Conservation (phyloP, 148 eudicot genomes). For the Rhododendron williamsianum region DNA sequence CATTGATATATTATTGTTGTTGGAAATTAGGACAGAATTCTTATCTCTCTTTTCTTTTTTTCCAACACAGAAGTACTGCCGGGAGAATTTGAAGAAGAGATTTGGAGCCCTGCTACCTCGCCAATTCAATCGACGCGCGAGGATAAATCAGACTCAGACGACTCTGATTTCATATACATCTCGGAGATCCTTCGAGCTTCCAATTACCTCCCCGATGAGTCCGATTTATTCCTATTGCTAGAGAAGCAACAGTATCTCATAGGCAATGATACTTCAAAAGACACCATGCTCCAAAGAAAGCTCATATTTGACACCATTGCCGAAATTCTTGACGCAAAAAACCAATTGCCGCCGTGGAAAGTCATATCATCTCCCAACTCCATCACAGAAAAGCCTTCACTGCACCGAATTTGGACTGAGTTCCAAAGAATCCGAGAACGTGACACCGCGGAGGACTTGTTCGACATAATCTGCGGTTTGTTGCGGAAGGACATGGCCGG, state of each 20-base stretch:
- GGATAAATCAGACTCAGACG: slow-evolving; percentile 38
- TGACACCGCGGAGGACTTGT: slow-evolving; percentile 45
- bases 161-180: slow-evolving; percentile 57
- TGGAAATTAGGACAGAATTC: not conserved
- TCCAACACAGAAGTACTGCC: slow-evolving; percentile 35
- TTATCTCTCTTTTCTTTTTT: not conserved
- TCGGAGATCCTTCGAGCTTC: slow-evolving; percentile 67
- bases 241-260: slow-evolving; percentile 66
- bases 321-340: slow-evolving; percentile 59
- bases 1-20: not conserved
- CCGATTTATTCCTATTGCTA: slow-evolving; percentile 45
- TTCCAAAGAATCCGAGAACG: slow-evolving; percentile 47
- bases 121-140: slow-evolving; percentile 27
- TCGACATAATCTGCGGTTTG: slow-evolving; percentile 62
- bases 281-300: slow-evolving; percentile 53
- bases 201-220: slow-evolving; percentile 49
- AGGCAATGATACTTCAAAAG: slow-evolving; percentile 48
- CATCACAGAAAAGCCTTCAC: slow-evolving; percentile 6
- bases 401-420: slow-evolving; percentile 53
- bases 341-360: slow-evolving; percentile 69
- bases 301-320: slow-evolving; percentile 37
- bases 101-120: slow-evolving; percentile 57
- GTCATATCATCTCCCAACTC: slow-evolving; percentile 8
- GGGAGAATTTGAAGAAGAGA: slow-evolving; percentile 61
- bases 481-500: slow-evolving; percentile 66